Conservation (phyloP, 768 basidiomycete species). For the Hygrophorus pudorinus region DNA sequence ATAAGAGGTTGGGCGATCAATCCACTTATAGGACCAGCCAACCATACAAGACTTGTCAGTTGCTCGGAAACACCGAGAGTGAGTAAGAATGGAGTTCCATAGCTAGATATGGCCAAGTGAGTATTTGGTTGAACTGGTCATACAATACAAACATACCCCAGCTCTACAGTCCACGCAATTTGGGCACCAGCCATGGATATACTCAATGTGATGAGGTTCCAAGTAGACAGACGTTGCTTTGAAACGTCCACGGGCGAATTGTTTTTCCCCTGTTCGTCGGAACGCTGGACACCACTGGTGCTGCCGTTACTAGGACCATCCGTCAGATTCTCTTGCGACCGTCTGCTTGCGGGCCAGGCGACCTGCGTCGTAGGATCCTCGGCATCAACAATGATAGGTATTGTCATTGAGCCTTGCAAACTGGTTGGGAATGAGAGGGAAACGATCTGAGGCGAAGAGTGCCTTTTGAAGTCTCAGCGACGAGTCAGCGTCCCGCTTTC, state of each 20-base stretch:
- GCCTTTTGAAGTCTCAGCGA: conserved; percentile 2
- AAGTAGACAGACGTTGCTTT: conserved; percentile 35
- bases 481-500: too few relatives aligned
- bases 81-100: conserved; percentile 91
- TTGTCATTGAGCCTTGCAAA: background rate
- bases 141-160: conserved; percentile 50
- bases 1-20: conserved; percentile 96
- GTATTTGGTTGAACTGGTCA: background rate
- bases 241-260: background rate
- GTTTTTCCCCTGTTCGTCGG: conserved; percentile 1
- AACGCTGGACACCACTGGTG: conserved; percentile 9
- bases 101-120: conserved; percentile 38
- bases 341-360: conserved; percentile 52
- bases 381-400: conserved; percentile 48
- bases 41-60: conserved; percentile 91
- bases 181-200: conserved; percentile 94
- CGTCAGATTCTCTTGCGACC: conserved; percentile 17
- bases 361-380: conserved; percentile 72
- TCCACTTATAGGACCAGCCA: conserved; percentile 91
- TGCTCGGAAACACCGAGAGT: conserved; percentile 65
- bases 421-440: background rate
- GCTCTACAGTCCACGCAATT: conserved; percentile 92
- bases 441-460: conserved; percentile 11
- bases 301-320: conserved; percentile 21
- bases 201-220: conserved; percentile 73